Evolutionary conservation across 1,284 basidiomycete species (phyloP).

Genomic region (Flammula alnicola): DNA sequence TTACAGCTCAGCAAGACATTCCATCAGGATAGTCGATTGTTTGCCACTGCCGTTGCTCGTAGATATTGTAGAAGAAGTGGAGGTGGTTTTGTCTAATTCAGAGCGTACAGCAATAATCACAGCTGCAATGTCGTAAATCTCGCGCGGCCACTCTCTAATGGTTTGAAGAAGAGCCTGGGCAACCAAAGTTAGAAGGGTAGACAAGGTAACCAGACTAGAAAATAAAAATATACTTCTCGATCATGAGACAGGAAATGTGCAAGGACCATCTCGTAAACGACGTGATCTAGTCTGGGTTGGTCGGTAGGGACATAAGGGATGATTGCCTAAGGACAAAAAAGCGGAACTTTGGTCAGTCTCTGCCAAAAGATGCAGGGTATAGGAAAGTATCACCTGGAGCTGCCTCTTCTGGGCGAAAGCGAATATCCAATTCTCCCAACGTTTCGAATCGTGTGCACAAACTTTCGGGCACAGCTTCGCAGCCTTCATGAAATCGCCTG

Average conservation of each 20-base stretch:
- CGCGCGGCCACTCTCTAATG: slow-evolving; percentile 87
- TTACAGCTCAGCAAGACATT: slow-evolving; percentile 90
- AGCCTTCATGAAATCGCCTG: slow-evolving; percentile 83
- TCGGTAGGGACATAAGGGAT: slow-evolving; percentile 90
- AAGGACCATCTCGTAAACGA: slow-evolving; percentile 96
- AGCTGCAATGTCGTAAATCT: slow-evolving; percentile 88
- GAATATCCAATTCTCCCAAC: slow-evolving; percentile 97
- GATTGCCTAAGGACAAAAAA: slow-evolving; percentile 58
- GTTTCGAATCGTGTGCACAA: slow-evolving; percentile 76
- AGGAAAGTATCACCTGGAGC: slow-evolving; percentile 62
- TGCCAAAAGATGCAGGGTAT: not conserved
- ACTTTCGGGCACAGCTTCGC: slow-evolving; percentile 89
- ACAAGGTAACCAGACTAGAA: not conserved
- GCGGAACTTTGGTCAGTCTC: slow-evolving; percentile 1
- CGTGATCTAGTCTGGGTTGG: slow-evolving; percentile 77
- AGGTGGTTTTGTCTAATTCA: slow-evolving; percentile 71
- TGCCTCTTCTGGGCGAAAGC: slow-evolving; percentile 85
- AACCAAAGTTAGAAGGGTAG: slow-evolving; percentile 5
- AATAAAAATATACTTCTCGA: slow-evolving; percentile 57
- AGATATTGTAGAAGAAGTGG: slow-evolving; percentile 49
- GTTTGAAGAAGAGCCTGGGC: slow-evolving; percentile 78
- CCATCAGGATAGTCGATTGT: slow-evolving; percentile 70
- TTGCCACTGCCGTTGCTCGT: slow-evolving; percentile 38
- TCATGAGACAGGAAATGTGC: slow-evolving; percentile 86
- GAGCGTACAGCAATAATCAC: slow-evolving; percentile 89